phyloP scores from a whole-genome alignment of 2,329 filamentous ascomycete genomes.

The Alternaria ethzedia region DNA sequence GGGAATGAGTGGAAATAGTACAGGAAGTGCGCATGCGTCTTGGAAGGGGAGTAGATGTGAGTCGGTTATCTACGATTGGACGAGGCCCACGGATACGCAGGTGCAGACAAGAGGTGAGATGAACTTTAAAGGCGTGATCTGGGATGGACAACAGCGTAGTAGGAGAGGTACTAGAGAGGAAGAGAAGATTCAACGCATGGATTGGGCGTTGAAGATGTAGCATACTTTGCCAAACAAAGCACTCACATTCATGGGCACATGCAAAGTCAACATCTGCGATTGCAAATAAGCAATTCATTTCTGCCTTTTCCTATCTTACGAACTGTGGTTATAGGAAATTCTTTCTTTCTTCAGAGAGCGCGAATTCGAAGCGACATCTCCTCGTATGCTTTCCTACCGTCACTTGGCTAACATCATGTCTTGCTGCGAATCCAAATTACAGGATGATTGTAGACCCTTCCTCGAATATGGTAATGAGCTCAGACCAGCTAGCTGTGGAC shows the following conservation, averaged over 20 bases:
- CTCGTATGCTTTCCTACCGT: neutral
- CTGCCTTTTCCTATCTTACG: conserved; percentile 12
- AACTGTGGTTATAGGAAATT: conserved; percentile 13
- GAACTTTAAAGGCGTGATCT: neutral
- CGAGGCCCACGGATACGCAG: neutral
- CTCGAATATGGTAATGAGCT: conserved; percentile 24
- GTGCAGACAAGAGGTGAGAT: neutral
- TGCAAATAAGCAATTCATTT: conserved; percentile 19
- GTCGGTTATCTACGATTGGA: conserved; percentile 8
- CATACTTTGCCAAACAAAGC: neutral
- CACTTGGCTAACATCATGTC: conserved; percentile 10
- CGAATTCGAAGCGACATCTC: conserved; percentile 5
- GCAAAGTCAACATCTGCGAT: neutral
- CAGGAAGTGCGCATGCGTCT: neutral
- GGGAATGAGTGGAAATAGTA: neutral
- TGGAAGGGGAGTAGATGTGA: conserved; percentile 3
- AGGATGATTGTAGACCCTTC: conserved; percentile 15
- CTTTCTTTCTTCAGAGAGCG: conserved; percentile 6
- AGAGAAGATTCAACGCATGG: neutral
- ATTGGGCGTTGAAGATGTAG: conserved; percentile 1
- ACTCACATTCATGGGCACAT: neutral
- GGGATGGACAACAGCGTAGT: neutral
- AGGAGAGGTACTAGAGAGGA: neutral
- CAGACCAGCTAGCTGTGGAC: conserved; percentile 33
- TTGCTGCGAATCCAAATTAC: conserved; percentile 19